These are phyloP conservation scores for Colletotrichum tropicale DNA, from an alignment of 2,329 filamentous ascomycete species.

Conservation along the genomic window DNA sequence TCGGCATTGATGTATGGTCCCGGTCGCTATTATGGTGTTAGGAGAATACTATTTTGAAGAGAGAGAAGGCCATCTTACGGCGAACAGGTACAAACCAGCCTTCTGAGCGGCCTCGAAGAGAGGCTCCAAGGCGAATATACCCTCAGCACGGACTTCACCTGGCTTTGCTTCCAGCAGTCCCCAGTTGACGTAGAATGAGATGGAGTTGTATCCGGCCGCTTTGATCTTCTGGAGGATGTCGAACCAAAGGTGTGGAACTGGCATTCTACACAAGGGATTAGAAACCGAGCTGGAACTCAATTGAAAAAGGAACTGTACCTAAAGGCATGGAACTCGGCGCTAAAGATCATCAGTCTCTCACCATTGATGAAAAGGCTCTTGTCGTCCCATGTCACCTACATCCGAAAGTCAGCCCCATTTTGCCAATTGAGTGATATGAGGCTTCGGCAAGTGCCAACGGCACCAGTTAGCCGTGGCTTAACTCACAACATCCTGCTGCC, in stretches of 20 bases:
- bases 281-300: background rate
- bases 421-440: rapidly evolving
- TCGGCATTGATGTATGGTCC: slow-evolving; percentile 77
- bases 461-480: rapidly evolving
- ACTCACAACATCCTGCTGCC: slow-evolving; percentile 19
- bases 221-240: slow-evolving; percentile 79
- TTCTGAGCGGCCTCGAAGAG: slow-evolving; percentile 72
- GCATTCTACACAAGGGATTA: slow-evolving; percentile 23
- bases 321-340: slow-evolving; percentile 71
- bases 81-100: slow-evolving; percentile 73
- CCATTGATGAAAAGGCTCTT: slow-evolving; percentile 69
- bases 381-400: slow-evolving; percentile 68
- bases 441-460: rapidly evolving
- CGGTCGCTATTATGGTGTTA: slow-evolving; percentile 39
- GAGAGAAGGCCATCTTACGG: slow-evolving; percentile 29
- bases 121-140: slow-evolving; percentile 69
- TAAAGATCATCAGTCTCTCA: slow-evolving; percentile 70
- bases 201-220: slow-evolving; percentile 71
- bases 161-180: slow-evolving; percentile 71
- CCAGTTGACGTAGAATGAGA: slow-evolving; percentile 77
- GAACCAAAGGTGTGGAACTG: slow-evolving; percentile 49
- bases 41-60: too few species aligned
- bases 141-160: slow-evolving; percentile 68
- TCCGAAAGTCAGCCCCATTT: rapidly evolving
- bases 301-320: slow-evolving; percentile 6